Evolutionary conservation across 2,329 filamentous ascomycete species (phyloP), one percentile per base, ranked within the genome.

Genomic region (Phoma herbarum): DNA sequence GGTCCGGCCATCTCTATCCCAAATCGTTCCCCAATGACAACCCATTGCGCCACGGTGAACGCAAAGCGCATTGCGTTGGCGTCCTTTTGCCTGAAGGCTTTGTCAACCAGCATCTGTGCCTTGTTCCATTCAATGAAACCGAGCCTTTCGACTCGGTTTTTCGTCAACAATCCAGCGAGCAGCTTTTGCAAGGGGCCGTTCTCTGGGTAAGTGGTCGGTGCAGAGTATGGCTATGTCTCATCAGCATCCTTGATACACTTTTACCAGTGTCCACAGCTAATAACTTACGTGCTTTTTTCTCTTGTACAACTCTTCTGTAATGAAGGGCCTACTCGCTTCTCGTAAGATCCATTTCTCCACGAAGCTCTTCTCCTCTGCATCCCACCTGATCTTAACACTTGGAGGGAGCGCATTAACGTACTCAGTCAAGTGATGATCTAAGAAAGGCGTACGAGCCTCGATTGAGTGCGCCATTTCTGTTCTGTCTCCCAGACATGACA

Each of bases 321-420:
- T 78, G 61, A 80, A 85, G 1, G 83, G 82, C 53, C 75, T 77
- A 18, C 72, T 75, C 0, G 82, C 83, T 63, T 85, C 79, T 3
- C 81, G 78, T 3, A 85, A 75, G 35, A 85, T 78, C 76, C 80
- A 82, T 62, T 85, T 84, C 70, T 84, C 82, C n/a, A 59, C 56
- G 16, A 63, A 61, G 6, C 49, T 48, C 23, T 52, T 35, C 22
- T 51, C 23, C 54, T 31, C 55, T 1, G 55, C 37, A 31, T 68
- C 61, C 63, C 69, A 78, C 12, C 69, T 56, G 25, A 80, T 73
- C 61, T 78, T 78, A 25, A 73, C 62, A 25, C 68, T 71, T 1
- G 76, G 76, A 2, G 77, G 78, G 11, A 79, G 63, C 1, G 62
- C 39, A 37, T 79, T 79, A 51, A 77, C 73, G 47, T 75, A 79